phyloP scores from a whole-genome alignment of 148 eudicot species.

The Dianthus caryophyllus region DNA sequence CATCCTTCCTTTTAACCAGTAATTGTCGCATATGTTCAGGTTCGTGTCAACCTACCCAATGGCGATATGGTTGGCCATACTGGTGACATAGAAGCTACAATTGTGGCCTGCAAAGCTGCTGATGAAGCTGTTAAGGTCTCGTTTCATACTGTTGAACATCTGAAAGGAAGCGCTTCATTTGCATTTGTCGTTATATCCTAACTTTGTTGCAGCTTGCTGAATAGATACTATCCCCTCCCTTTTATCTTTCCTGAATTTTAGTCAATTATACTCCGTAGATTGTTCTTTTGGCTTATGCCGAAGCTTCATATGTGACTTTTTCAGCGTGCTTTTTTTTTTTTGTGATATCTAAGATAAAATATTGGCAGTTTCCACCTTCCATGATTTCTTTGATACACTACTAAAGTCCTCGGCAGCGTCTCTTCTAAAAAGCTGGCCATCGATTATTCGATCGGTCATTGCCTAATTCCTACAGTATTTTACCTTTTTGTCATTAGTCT shows the following conservation, averaged over 20 bases:
- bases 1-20: neutral
- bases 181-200: constrained; percentile 28
- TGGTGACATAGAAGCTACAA: constrained; percentile 79
- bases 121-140: constrained; percentile 90
- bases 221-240: neutral
- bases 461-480: too few species aligned
- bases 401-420: neutral
- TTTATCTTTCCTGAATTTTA: constrained; percentile 37
- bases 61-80: constrained; percentile 97
- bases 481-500: neutral
- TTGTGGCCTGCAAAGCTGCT: constrained; percentile 87
- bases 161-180: neutral
- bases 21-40: constrained; percentile 30
- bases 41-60: constrained; percentile 89
- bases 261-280: constrained; percentile 4
- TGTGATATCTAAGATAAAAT: too few species aligned
- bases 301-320: neutral
- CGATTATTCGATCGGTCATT: neutral
- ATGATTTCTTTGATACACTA: too few species aligned
- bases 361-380: too few species aligned
- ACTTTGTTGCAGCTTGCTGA: neutral
- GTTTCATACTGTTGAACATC: neutral
- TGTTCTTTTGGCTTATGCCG: neutral
- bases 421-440: neutral
- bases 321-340: too few species aligned